These are phyloP conservation scores for Hypholoma sublateritium DNA, from an alignment of 768 basidiomycete genomes.

Conservation along the genomic window DNA sequence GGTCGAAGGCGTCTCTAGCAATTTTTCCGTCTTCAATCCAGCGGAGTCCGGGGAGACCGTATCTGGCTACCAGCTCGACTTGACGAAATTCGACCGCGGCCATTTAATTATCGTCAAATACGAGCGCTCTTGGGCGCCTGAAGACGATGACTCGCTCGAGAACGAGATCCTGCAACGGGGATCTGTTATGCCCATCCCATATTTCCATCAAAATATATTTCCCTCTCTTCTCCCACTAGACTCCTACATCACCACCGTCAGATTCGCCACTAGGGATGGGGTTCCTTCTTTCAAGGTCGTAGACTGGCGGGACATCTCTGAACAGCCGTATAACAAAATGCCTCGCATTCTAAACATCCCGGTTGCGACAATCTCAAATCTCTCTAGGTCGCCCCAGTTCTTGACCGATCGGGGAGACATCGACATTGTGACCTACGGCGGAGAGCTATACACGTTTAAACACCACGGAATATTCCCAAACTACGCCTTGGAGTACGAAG, in stretches of 20 bases:
- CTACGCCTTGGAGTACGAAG: background rate
- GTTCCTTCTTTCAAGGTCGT: background rate
- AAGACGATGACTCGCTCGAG: background rate
- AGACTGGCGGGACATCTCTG: background rate
- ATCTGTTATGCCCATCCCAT: background rate
- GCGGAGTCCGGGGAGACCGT: background rate
- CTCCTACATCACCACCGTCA: background rate
- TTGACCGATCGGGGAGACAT: background rate
- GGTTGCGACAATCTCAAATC: background rate
- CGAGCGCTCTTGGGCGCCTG: background rate
- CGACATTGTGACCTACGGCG: background rate
- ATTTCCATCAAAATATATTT: background rate
- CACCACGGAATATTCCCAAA: background rate
- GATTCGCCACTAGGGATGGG: background rate
- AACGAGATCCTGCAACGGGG: background rate
- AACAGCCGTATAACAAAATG: background rate
- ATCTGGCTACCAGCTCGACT: background rate
- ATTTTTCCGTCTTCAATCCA: too few species aligned
- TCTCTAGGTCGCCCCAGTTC: background rate
- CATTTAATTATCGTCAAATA: background rate
- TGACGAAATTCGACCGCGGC: background rate
- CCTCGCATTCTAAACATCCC: background rate
- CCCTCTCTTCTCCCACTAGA: background rate
- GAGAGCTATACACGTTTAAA: background rate
- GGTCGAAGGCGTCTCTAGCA: too few species aligned